phyloP scores from a whole-genome alignment of 345 rosid genomes.

The Diplotaxis tenuifolia region DNA sequence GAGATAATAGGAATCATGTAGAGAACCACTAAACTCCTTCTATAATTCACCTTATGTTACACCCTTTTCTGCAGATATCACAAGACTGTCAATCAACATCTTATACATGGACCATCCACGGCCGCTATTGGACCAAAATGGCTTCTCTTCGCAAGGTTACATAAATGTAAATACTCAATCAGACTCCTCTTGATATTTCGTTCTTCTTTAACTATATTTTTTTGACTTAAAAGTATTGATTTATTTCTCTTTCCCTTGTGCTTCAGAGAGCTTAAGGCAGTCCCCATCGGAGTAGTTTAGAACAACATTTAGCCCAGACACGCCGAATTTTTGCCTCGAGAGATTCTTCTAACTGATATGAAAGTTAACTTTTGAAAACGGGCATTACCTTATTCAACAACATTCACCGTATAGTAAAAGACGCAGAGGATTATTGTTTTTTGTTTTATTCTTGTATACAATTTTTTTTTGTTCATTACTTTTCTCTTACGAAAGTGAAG shows the following conservation, averaged over 20 bases:
- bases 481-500: background rate
- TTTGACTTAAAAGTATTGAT: background rate
- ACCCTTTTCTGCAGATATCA: constrained; percentile 8
- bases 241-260: background rate
- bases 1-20: background rate
- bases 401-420: constrained; percentile 3
- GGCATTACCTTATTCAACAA: background rate
- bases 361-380: background rate
- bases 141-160: background rate
- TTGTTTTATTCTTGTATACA: background rate
- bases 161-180: constrained; percentile 8
- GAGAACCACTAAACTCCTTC: background rate
- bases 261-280: background rate
- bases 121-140: background rate
- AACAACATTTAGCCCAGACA: constrained; percentile 4
- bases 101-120: background rate
- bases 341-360: background rate
- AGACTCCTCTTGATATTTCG: background rate
- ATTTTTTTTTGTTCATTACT: background rate
- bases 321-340: background rate
- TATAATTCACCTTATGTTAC: background rate
- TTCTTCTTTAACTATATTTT: background rate
- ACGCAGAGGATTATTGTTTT: background rate
- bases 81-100: background rate
- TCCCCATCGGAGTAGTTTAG: constrained; percentile 26